Percentiles rank a stretch among this genome's conserved stretches.
Evolutionary conservation across 1,284 basidiomycete genomes (phyloP).

Genomic region (Cutaneotrichosporon spelunceum): DNA sequence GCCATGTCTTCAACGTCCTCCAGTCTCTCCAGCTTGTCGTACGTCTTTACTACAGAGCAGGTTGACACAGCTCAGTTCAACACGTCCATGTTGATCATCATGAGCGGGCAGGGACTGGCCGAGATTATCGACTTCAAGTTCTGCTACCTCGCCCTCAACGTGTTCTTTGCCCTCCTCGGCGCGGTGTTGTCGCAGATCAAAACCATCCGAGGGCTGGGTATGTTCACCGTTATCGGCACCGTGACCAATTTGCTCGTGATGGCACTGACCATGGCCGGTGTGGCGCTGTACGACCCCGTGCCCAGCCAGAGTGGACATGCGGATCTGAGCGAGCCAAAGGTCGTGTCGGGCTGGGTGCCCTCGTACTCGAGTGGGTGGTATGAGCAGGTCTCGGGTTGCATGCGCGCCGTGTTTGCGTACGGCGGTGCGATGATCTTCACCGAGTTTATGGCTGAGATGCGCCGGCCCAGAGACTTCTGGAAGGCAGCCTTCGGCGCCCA

Average conservation of each 20-base stretch:
- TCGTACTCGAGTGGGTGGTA: constrained; percentile 50
- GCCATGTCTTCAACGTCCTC: constrained; percentile 18
- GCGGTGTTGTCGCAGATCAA: constrained; percentile 18
- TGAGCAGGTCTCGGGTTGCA: constrained; percentile 53
- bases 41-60: not conserved
- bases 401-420: constrained; percentile 60
- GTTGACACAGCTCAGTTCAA: constrained; percentile 23
- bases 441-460: constrained; percentile 69
- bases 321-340: constrained; percentile 52
- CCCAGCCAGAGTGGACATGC: constrained; percentile 50
- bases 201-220: constrained; percentile 18
- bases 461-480: constrained; percentile 68
- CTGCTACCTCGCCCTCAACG: constrained; percentile 18
- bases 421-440: constrained; percentile 59
- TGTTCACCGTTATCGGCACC: constrained; percentile 17
- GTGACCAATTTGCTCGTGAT: constrained; percentile 15
- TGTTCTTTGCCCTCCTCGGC: constrained; percentile 15
- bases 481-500: constrained; percentile 63
- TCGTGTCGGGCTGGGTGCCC: constrained; percentile 53
- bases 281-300: constrained; percentile 48
- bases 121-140: constrained; percentile 17
- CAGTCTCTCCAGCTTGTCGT: constrained; percentile 21
- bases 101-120: constrained; percentile 13
- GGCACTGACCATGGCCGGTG: constrained; percentile 16
- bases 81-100: constrained; percentile 16